These are phyloP conservation scores for Clonostachys rhizophaga DNA, from an alignment of 2,329 filamentous ascomycete species.

Conservation along the genomic window DNA sequence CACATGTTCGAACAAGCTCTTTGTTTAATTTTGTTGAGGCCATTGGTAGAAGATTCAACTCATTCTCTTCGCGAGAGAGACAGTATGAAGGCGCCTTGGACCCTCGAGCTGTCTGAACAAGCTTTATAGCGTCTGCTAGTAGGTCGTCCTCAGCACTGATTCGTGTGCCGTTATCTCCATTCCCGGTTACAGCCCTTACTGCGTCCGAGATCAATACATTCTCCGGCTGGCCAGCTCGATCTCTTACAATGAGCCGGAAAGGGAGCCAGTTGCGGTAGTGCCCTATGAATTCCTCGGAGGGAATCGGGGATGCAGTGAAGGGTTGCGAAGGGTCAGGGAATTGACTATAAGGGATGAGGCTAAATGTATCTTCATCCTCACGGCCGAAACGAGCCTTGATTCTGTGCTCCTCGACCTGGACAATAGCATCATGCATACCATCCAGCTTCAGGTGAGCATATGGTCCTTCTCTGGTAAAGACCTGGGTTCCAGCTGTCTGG, in stretches of 20 bases:
- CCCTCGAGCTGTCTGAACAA: constrained; percentile 13
- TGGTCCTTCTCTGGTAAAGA: constrained; percentile 13
- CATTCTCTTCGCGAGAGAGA: constrained; percentile 21
- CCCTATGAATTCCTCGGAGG: not conserved
- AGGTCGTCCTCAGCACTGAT: constrained; percentile 17
- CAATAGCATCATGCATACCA: constrained; percentile 23
- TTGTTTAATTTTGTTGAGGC: constrained; percentile 34
- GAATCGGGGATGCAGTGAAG: not conserved
- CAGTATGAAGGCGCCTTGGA: constrained; percentile 9
- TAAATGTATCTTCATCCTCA: not conserved
- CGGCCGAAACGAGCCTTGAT: not conserved
- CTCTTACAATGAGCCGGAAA: not conserved
- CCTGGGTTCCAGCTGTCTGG: constrained; percentile 6
- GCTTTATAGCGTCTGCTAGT: constrained; percentile 14
- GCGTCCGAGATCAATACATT: not conserved
- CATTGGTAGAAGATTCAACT: constrained; percentile 33
- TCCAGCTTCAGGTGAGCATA: constrained; percentile 30
- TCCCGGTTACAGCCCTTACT: constrained; percentile 17
- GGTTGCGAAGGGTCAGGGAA: not conserved
- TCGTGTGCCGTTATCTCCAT: constrained; percentile 18
- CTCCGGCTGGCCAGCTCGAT: not conserved
- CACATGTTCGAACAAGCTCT: constrained; percentile 44
- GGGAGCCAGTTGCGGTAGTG: constrained; percentile 4
- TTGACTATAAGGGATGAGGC: not conserved
- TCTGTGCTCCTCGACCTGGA: constrained; percentile 17